Base-by-base conservation (phyloP, 192 early-diverging fungal species). In the Funneliformis geosporum region DNA sequence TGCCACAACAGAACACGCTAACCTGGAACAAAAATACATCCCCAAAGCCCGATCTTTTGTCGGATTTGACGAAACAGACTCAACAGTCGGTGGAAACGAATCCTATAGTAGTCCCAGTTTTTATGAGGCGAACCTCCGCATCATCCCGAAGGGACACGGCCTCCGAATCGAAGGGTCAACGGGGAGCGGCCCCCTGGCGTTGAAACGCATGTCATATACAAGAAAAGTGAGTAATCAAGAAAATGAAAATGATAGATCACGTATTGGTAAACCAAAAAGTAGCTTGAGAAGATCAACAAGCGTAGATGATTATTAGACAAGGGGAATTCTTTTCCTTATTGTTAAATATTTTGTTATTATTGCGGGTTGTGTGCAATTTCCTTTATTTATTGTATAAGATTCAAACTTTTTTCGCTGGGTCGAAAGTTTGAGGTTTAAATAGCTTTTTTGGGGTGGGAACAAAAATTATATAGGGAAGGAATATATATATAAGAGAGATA, bases 1-100 rank as follows among this genome's bases (percentile, higher is more conserved):
- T 79, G 77, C 77, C 77, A 79, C 25, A 65, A 79, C 77, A 79
- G 77, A 79, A 79, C 77, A 79, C 77, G 77, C 77, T 79, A 79
- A 79, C 68, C 47, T 79, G 77, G 77, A 79, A 79, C 76, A 78
- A 78, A 79, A 70, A 28, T 70, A 70, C 67, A 79, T 79, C 67
- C 77, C 77, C 66, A 79, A 79, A 61, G 77, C 67, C 67, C 67
- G 50, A 60, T 79, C 77, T 79, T 79, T 79, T 79, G 47, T 79
- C 77, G 47, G 77, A 79, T 12, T n/a, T 79, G 55, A 79, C 67
- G 77, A 70, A 79, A 70, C 50, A 50, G 67, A 70, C 11, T n/a
- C 66, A 33, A 42, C 21, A 69, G 6, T 40, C 18, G n/a, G 21
- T 23, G 43, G 47, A 33, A 39, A 47, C 70, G 18, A 79, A 25